These are phyloP conservation scores for Noccaea bulbosa DNA, from an alignment of 345 rosid genomes.

Conservation along the genomic window DNA sequence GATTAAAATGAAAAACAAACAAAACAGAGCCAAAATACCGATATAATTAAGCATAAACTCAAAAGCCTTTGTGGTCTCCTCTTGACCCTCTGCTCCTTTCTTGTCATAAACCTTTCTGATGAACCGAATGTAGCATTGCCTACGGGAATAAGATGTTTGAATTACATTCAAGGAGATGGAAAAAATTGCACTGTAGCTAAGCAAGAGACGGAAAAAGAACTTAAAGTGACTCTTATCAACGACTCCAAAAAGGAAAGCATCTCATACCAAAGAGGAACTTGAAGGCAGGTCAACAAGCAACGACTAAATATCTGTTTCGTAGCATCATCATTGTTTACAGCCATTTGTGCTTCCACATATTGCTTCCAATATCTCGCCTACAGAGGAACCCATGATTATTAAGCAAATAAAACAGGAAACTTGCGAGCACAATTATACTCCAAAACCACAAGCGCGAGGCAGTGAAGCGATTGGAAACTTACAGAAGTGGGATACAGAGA, in stretches of 20 bases:
- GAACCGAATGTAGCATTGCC: constrained; percentile 96
- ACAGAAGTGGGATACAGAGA: constrained; percentile 84
- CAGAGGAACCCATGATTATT: constrained; percentile 31
- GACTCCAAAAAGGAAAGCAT: constrained; percentile 3
- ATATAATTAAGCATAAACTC: constrained; percentile 88
- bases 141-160: constrained; percentile 35
- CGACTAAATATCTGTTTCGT: constrained; percentile 92
- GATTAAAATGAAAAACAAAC: constrained; percentile 1
- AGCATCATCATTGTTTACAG: constrained; percentile 83
- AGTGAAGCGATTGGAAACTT: constrained; percentile 46
- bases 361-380: constrained; percentile 98
- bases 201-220: neutral
- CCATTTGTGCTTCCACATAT: constrained; percentile 90
- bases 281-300: constrained; percentile 88
- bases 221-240: constrained; percentile 15
- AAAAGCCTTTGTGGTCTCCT: constrained; percentile 90
- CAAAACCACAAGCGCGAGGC: neutral
- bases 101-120: constrained; percentile 88
- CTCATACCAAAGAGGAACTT: constrained; percentile 89
- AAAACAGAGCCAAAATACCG: constrained; percentile 51
- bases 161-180: constrained; percentile 19
- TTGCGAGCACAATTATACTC: constrained; percentile 11
- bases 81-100: constrained; percentile 88
- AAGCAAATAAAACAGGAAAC: constrained; percentile 13
- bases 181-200: constrained; percentile 22